phyloP scores from a whole-genome alignment of 305 asterid genomes.

The Fraxinus sp. region DNA sequence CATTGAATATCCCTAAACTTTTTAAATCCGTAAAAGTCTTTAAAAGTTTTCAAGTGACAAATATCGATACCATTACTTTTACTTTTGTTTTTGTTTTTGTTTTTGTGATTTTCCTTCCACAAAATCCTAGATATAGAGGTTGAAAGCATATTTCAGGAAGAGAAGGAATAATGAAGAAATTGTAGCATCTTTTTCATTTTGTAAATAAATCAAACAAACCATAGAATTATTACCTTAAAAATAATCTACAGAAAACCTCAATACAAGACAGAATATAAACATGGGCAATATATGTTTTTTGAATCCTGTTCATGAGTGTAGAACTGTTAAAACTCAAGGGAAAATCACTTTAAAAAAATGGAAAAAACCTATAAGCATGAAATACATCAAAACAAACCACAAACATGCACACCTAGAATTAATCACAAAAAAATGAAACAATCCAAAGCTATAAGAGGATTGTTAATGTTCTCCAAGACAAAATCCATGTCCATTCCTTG shows the following conservation, averaged over 20 bases:
- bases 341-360: not conserved
- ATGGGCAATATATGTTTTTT: not conserved
- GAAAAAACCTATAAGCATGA: not conserved
- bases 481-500: constrained; percentile 44
- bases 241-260: not conserved
- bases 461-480: constrained; percentile 55
- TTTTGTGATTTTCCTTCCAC: not conserved
- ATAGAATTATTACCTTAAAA: not conserved
- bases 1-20: no score
- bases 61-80: not conserved
- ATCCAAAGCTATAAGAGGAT: constrained; percentile 77
- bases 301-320: constrained; percentile 26
- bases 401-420: not conserved
- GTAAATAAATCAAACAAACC: not conserved
- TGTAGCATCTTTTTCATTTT: not conserved
- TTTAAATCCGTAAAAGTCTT: no score
- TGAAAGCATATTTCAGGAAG: no score
- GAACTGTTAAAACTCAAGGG: constrained; percentile 9
- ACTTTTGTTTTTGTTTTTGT: not conserved
- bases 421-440: constrained; percentile 67
- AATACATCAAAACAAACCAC: not conserved
- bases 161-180: not conserved
- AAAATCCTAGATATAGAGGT: not conserved
- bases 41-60: not conserved
- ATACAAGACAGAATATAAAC: not conserved